These are phyloP conservation scores for Lophiostoma macrostomum DNA, from an alignment of 495 filamentous ascomycete genomes.

Conservation along the genomic window DNA sequence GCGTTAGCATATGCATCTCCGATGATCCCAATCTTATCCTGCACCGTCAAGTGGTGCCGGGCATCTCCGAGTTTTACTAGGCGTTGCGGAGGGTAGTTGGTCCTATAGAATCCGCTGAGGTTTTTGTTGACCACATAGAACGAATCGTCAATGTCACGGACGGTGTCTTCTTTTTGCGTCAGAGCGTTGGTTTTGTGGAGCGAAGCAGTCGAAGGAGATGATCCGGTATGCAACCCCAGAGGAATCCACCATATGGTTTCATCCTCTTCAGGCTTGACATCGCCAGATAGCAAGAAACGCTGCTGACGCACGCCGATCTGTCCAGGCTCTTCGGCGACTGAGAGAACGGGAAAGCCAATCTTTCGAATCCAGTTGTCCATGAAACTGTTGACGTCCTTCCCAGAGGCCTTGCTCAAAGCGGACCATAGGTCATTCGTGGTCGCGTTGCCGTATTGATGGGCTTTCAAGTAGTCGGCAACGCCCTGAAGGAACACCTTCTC, in stretches of 20 bases:
- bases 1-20: constrained; percentile 91
- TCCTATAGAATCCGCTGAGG: constrained; percentile 87
- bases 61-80: constrained; percentile 75
- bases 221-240: constrained; percentile 66
- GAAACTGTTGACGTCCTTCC: constrained; percentile 77
- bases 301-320: constrained; percentile 79
- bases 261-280: constrained; percentile 80
- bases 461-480: constrained; percentile 82
- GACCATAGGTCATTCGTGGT: constrained; percentile 90
- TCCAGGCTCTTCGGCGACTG: constrained; percentile 74
- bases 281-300: constrained; percentile 86
- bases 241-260: constrained; percentile 96
- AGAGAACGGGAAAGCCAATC: constrained; percentile 90
- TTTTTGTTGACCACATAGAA: constrained; percentile 93
- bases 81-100: constrained; percentile 79
- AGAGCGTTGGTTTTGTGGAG: constrained; percentile 59
- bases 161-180: constrained; percentile 68
- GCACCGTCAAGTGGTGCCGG: constrained; percentile 66
- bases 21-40: constrained; percentile 88
- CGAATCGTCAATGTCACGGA: constrained; percentile 68
- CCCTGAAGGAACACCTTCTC: constrained; percentile 82
- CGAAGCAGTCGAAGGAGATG: constrained; percentile 47
- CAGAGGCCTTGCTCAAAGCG: constrained; percentile 83
- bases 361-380: constrained; percentile 94
- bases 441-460: constrained; percentile 84